phyloP scores from a whole-genome alignment of 2,329 filamentous ascomycete species.

The Diaporthe aspalathi region DNA sequence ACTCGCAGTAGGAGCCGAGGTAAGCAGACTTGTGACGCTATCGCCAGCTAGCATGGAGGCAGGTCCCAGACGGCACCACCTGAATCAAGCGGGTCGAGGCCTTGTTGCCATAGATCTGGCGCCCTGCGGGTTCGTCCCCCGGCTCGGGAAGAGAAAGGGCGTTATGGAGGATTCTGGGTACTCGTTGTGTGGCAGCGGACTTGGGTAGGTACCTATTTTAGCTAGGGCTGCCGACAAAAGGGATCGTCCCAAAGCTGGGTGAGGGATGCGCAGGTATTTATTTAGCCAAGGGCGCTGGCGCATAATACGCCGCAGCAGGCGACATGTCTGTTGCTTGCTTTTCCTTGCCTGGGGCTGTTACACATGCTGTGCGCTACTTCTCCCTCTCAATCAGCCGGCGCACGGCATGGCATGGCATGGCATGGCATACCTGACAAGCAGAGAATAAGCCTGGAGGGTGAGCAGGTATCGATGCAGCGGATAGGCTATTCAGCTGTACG shows the following conservation, averaged over 20 bases:
- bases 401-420: not conserved
- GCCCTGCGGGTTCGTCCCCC: constrained; percentile 20
- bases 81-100: constrained; percentile 25
- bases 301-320: constrained; percentile 7
- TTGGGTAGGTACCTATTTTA: not conserved
- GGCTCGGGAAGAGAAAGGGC: constrained; percentile 17
- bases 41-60: not conserved
- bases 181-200: not conserved
- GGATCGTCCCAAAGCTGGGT: constrained; percentile 14
- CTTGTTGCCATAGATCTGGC: constrained; percentile 12
- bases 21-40: constrained; percentile 2
- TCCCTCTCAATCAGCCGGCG: constrained; percentile 11
- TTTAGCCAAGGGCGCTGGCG: constrained; percentile 3
- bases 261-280: not conserved
- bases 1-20: not conserved
- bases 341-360: not conserved
- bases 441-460: not conserved
- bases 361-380: not conserved
- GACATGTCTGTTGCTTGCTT: not conserved
- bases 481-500: not conserved
- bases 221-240: constrained; percentile 1
- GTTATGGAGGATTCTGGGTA: constrained; percentile 17
- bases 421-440: constrained; percentile 15
- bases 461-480: not conserved
- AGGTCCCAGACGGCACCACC: constrained; percentile 18